A percentile compares a stretch with the other conserved stretches of the same genome.
phyloP scores from a whole-genome alignment of 179 eudicot species.

The Beta macrorhiza region DNA sequence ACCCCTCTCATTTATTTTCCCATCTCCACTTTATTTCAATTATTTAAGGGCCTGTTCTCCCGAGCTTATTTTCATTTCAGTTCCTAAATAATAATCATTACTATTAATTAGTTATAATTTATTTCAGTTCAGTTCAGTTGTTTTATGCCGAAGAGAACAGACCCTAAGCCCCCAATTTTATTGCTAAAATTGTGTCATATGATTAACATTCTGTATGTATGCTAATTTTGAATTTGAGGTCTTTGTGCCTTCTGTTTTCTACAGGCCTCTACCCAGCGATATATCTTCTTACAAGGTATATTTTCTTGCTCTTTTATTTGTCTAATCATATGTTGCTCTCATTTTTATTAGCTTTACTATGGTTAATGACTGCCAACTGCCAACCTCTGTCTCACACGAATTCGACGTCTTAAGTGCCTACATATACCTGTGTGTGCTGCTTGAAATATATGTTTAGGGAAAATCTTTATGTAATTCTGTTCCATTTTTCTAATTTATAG shows the following conservation, averaged over 20 bases:
- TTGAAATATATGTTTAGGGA: not conserved
- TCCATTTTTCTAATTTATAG: not conserved
- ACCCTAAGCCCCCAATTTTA: too few species aligned
- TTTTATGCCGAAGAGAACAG: too few species aligned
- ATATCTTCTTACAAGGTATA: conserved; percentile 90
- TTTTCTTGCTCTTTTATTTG: conserved; percentile 8
- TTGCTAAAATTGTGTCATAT: too few species aligned
- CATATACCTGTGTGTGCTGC: not conserved
- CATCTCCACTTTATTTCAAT: too few species aligned
- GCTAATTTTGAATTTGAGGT: too few species aligned
- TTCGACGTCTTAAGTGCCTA: not conserved
- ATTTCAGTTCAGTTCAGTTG: too few species aligned
- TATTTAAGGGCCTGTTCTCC: too few species aligned
- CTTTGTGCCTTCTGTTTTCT: conserved; percentile 17
- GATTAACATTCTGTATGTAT: too few species aligned
- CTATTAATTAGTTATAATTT: too few species aligned
- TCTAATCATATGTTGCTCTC: not conserved
- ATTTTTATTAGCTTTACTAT: not conserved
- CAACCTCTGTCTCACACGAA: not conserved
- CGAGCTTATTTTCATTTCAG: too few species aligned
- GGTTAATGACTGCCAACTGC: not conserved
- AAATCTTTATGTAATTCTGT: not conserved
- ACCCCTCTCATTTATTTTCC: not conserved
- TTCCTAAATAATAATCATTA: too few species aligned
- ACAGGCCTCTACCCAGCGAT: conserved; percentile 78